Evolutionary conservation across 179 eudicot species (phyloP), one percentile per base, ranked within the genome.

Genomic region (Beta corolliflora): DNA sequence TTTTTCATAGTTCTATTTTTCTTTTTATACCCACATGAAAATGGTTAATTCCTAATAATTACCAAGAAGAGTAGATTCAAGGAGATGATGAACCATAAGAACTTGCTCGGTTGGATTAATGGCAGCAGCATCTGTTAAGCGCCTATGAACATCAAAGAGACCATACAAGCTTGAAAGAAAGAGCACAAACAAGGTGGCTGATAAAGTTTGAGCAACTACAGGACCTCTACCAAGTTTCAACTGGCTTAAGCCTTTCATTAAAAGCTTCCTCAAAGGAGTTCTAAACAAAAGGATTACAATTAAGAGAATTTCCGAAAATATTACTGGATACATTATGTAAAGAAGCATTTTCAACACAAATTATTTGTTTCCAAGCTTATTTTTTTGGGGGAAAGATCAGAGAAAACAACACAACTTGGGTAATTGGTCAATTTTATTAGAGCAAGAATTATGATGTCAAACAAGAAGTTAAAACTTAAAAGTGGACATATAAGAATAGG

Each of bases 1-100:
- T 46, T 46, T 4, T 46, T 46, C 50, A 46, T 46, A 46, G 50
- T 46, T 46, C 50, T 5, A 46, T 5, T 46, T 46, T 46, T 46
- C 9, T 5, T 46, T 46, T 46, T 46, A 46, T 46, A 5, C 6
- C 50, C 50, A 46, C 50, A 46, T 46, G 2, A 3, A 46, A 58
- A 48, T 18, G 25, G 16, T 11, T 31, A 16, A 58, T 68, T 68
- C 9, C 6, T 10, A 0, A 13, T 53, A 46, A 46, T 31, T 84
- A 93, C 97, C 94, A 53, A 93, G 87, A 55, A 92, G 93, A 9
- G 94, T 88, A 0, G 92, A 90, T 81, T 93, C 93, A 7, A 93
- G 91, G 73, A 92, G 89, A 59, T 89, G 88, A 82, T 86, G 82
- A 52, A 92, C 93, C 85, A 91, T 82, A 45, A 93, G 91, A 83